Percentiles rank a stretch among this genome's conserved stretches.
Conservation (phyloP, 1,284 basidiomycete genomes). For the Cystobasidium sp. region DNA sequence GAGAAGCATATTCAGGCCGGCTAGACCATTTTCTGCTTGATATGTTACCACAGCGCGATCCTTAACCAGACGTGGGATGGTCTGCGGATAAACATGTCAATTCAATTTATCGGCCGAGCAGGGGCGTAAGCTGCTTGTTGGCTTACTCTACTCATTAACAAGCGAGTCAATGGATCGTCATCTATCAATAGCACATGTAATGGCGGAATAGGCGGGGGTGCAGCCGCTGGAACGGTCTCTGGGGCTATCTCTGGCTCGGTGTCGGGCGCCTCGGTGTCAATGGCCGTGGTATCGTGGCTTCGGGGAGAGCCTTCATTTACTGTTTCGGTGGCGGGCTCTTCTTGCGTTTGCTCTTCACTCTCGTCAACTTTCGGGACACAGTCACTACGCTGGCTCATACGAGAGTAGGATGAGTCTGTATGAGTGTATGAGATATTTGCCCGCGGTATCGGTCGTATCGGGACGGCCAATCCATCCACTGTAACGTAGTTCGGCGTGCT, state of each 20-base stretch:
- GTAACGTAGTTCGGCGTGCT: conserved; percentile 4
- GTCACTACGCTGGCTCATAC: conserved; percentile 5
- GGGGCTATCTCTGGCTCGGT: neutral
- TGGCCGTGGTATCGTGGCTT: neutral
- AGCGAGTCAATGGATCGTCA: conserved; percentile 71
- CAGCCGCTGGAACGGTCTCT: neutral
- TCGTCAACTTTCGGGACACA: neutral
- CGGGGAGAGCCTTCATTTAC: too few species aligned
- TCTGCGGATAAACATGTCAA: neutral
- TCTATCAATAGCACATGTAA: conserved; percentile 59
- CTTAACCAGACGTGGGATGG: neutral
- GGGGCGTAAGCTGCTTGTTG: too few species aligned
- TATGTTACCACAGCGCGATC: conserved; percentile 56
- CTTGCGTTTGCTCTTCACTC: neutral
- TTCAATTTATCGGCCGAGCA: too few species aligned
- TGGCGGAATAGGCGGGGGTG: neutral
- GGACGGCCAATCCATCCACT: neutral
- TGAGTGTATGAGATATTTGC: neutral
- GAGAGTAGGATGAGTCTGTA: neutral
- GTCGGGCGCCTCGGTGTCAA: neutral
- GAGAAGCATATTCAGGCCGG: conserved; percentile 75
- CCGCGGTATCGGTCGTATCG: neutral
- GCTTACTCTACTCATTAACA: conserved; percentile 79
- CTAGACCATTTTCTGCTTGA: conserved; percentile 74
- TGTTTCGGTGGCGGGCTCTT: neutral